These are phyloP conservation scores for Fusarium napiforme DNA, from an alignment of 2,329 filamentous ascomycete species.

Conservation along the genomic window DNA sequence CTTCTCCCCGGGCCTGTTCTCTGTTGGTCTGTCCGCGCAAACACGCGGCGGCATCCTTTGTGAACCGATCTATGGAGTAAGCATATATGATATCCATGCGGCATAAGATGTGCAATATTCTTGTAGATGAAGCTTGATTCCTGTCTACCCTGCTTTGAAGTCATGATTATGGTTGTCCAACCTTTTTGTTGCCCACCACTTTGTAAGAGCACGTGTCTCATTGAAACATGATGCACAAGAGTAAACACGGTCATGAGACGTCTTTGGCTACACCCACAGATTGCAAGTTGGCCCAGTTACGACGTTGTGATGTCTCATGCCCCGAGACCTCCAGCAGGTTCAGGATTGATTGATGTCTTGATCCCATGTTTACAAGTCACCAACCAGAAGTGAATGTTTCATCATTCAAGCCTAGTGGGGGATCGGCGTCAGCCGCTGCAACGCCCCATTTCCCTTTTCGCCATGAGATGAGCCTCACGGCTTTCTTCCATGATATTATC, in stretches of 20 bases:
- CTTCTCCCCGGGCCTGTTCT: slow-evolving; percentile 20
- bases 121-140: background rate
- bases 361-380: background rate
- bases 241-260: slow-evolving; percentile 31
- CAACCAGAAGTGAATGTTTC: slow-evolving; percentile 14
- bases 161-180: background rate
- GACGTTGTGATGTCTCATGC: slow-evolving; percentile 15
- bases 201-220: slow-evolving; percentile 35
- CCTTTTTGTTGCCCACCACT: slow-evolving; percentile 21
- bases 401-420: slow-evolving; percentile 18
- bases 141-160: background rate
- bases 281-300: slow-evolving; percentile 28
- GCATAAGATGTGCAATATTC: slow-evolving; percentile 16
- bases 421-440: slow-evolving; percentile 35
- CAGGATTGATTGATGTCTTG: slow-evolving; percentile 17
- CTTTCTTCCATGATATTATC: slow-evolving; percentile 31
- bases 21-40: background rate
- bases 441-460: slow-evolving; percentile 14
- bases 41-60: slow-evolving; percentile 3
- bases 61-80: slow-evolving; percentile 7
- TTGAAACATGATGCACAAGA: slow-evolving; percentile 13
- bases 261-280: slow-evolving; percentile 28
- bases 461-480: slow-evolving; percentile 36
- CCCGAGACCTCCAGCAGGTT: slow-evolving; percentile 12
- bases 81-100: slow-evolving; percentile 8